A percentile compares a stretch with the other conserved stretches of the same genome.
Conservation (phyloP, 1,139 yeast species). For the Blastobotrys aristatus region DNA sequence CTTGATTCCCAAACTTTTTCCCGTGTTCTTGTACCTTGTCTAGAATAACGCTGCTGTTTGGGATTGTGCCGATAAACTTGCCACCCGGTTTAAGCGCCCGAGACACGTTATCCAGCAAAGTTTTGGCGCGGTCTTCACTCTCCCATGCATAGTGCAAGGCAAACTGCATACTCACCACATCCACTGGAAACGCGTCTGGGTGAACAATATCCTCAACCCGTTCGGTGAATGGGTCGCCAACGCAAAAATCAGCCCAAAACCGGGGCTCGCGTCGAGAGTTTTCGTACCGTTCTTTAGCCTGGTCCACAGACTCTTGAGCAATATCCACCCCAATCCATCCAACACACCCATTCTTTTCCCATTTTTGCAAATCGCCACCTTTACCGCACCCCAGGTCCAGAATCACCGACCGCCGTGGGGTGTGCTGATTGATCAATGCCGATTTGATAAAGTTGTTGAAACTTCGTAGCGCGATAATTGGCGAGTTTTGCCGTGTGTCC, state of each 20-base stretch:
- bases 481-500: constrained; percentile 66
- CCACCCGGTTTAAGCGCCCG: constrained; percentile 78
- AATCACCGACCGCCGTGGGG: constrained; percentile 44
- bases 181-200: constrained; percentile 75
- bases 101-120: constrained; percentile 68
- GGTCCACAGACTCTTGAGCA: constrained; percentile 80
- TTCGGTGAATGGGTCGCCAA: constrained; percentile 84
- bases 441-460: constrained; percentile 91
- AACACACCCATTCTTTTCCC: constrained; percentile 66
- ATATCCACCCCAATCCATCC: constrained; percentile 90
- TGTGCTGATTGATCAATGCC: constrained; percentile 69
- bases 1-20: constrained; percentile 73
- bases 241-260: constrained; percentile 72
- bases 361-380: constrained; percentile 93
- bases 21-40: constrained; percentile 43
- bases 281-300: constrained; percentile 72
- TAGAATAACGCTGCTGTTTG: constrained; percentile 79
- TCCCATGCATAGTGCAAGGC: constrained; percentile 94
- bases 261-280: constrained; percentile 44
- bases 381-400: constrained; percentile 95
- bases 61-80: constrained; percentile 85
- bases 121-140: constrained; percentile 71
- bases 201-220: constrained; percentile 68
- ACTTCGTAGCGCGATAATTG: constrained; percentile 77
- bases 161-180: constrained; percentile 83